Base-by-base conservation (phyloP, 768 basidiomycete genomes). In the Rhodotorula toruloides region DNA sequence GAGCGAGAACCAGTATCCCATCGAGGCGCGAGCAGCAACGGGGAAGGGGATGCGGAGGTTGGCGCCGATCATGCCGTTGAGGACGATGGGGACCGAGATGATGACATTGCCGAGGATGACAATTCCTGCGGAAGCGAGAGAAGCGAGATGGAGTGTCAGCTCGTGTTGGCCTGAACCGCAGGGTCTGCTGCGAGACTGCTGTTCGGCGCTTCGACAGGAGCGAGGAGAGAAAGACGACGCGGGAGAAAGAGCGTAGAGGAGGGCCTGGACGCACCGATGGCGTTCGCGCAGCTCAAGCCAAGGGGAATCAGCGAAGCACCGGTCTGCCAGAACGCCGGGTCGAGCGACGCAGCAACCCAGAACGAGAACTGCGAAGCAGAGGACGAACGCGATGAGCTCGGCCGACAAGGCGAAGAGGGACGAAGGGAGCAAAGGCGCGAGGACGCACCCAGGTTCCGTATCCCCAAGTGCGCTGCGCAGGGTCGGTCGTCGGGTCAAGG, bases 1-100 rank as follows among this genome's bases (percentile, higher is more conserved):
- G 78, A 90, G 91, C 74, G 88, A 88, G 73, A 91, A 83, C 85
- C 87, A 91, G 79, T 90, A 91, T 3, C 91, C 90, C 72, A 91
- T 89, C 0, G 87, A 90, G 3, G 90, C 89, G 22, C 90, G 82
- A 71, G 87, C 89, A n/a, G 90, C 80, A 55, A 91, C 82, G 1
- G 84, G 82, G 75, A 90, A 90, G 0, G 87, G 84, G 32, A 91
- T 79, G 71, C 65, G 54, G n/a, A 66, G 55, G 39, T 61, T 52
- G 8, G 65, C 44, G 22, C 65, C 65, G 32, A 61, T 31, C 21
- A 46, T 85, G 54, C 90, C 90, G 73, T 90, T 91, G 54, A 88
- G 79, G 3, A 89, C 84, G 80, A 91, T 84, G 27, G 85, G 84
- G 61, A 84, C 77, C 4, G 86, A 84, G 65, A 90, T 88, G 70